These are phyloP conservation scores for Xylariaceae sp. DNA, from an alignment of 2,329 filamentous ascomycete species.

Conservation along the genomic window DNA sequence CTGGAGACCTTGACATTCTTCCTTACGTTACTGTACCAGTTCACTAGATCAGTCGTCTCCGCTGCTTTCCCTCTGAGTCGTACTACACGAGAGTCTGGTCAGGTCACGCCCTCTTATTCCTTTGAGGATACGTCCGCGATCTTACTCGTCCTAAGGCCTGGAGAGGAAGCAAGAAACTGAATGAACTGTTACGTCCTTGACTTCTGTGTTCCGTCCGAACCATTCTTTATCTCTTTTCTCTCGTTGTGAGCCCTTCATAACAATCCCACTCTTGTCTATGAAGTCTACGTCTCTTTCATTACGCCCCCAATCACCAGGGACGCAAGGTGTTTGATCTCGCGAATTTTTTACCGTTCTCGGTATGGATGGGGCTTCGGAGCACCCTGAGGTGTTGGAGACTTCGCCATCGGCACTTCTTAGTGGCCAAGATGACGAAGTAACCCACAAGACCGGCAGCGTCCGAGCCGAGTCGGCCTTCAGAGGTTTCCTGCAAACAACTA, in stretches of 20 bases:
- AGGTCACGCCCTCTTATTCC: neutral
- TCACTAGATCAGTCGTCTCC: neutral
- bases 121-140: neutral
- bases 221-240: neutral
- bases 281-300: neutral
- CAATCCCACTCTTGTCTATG: neutral
- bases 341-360: neutral
- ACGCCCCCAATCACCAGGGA: neutral
- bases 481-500: conserved; percentile 16
- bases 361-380: conserved; percentile 1
- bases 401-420: neutral
- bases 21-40: too few relatives aligned
- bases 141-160: neutral
- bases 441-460: conserved; percentile 15
- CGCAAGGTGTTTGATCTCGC: neutral
- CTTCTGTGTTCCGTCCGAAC: neutral
- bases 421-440: conserved; percentile 19
- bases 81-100: neutral
- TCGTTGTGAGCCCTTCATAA: neutral
- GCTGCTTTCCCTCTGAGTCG: too few relatives aligned
- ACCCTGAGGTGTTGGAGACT: neutral
- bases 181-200: too few relatives aligned
- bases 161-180: neutral
- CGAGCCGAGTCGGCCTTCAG: conserved; percentile 10
- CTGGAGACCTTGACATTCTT: neutral